phyloP scores from a whole-genome alignment of 345 rosid species.

The Brassica carinata region DNA sequence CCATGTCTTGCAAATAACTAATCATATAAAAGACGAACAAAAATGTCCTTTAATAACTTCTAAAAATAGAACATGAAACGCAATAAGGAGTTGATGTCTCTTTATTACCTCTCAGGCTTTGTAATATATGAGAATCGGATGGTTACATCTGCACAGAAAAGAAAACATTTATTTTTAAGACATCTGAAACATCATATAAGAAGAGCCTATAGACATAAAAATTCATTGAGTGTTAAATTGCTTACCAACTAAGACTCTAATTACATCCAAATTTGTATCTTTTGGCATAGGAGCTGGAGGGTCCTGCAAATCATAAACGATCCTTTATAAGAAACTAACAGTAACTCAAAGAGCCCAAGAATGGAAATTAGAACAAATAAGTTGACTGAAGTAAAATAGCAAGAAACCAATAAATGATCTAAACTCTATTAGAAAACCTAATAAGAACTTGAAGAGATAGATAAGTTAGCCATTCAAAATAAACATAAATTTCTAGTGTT shows the following conservation, averaged over 20 bases:
- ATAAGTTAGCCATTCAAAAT: too few relatives aligned
- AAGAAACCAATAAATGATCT: too few relatives aligned
- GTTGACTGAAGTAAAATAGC: too few relatives aligned
- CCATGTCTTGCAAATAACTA: not conserved
- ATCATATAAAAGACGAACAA: too few relatives aligned
- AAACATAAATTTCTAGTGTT: too few relatives aligned
- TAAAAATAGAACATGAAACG: not conserved
- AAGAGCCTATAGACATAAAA: not conserved
- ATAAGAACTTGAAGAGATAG: too few relatives aligned
- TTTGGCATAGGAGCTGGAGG: too few relatives aligned
- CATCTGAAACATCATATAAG: slow-evolving; percentile 13
- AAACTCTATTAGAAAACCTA: too few relatives aligned
- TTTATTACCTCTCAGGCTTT: slow-evolving; percentile 70
- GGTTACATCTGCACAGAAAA: slow-evolving; percentile 62
- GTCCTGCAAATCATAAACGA: not conserved
- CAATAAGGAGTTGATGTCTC: not conserved
- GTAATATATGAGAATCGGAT: slow-evolving; percentile 86
- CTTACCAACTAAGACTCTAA: slow-evolving; percentile 71
- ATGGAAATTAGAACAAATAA: too few relatives aligned
- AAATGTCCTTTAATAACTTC: too few relatives aligned
- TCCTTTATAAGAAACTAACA: not conserved
- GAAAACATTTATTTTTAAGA: not conserved
- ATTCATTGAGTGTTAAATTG: not conserved
- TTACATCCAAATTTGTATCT: slow-evolving; percentile 52
- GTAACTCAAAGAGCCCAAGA: not conserved